These are phyloP conservation scores for Combretum micranthum DNA, from an alignment of 345 rosid genomes.

Conservation along the genomic window DNA sequence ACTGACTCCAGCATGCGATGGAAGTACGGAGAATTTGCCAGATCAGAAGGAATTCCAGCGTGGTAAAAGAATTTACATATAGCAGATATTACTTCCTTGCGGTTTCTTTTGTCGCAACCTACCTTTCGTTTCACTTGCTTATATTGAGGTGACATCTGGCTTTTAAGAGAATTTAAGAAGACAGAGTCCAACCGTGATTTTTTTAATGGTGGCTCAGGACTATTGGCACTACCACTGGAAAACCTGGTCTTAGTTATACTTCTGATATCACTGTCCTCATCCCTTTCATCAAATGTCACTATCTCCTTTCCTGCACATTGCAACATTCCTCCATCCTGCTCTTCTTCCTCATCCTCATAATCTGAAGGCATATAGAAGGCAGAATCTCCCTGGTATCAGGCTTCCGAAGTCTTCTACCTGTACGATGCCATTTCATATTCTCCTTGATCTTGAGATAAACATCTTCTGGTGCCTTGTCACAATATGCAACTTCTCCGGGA, in stretches of 20 bases:
- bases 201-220: slow-evolving; percentile 21
- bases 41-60: slow-evolving; percentile 50
- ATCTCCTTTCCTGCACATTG: slow-evolving; percentile 12
- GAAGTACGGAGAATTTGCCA: slow-evolving; percentile 50
- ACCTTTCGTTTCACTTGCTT: slow-evolving; percentile 20
- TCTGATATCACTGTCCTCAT: slow-evolving; percentile 16
- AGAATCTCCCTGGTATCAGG: slow-evolving; percentile 21
- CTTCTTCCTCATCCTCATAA: slow-evolving; percentile 28
- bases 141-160: slow-evolving; percentile 17
- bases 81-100: slow-evolving; percentile 44
- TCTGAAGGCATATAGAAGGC: slow-evolving; percentile 22
- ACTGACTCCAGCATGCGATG: slow-evolving; percentile 57
- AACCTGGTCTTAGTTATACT: slow-evolving; percentile 8
- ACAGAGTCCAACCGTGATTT: slow-evolving; percentile 35
- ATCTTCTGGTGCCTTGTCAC: slow-evolving; percentile 37
- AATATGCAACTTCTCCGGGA: slow-evolving; percentile 44
- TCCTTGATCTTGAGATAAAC: slow-evolving; percentile 40
- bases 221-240: slow-evolving; percentile 8
- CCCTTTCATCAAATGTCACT: slow-evolving; percentile 15
- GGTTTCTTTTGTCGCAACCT: slow-evolving; percentile 27
- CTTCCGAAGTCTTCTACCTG: slow-evolving; percentile 26
- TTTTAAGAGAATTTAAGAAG: slow-evolving; percentile 21
- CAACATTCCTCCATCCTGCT: slow-evolving; percentile 19
- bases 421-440: slow-evolving; percentile 46
- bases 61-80: slow-evolving; percentile 54